A percentile compares a stretch with the other conserved stretches of the same genome.
phyloP scores from a whole-genome alignment of 176 grass and related monocot species.

The Oryza glumipatula region DNA sequence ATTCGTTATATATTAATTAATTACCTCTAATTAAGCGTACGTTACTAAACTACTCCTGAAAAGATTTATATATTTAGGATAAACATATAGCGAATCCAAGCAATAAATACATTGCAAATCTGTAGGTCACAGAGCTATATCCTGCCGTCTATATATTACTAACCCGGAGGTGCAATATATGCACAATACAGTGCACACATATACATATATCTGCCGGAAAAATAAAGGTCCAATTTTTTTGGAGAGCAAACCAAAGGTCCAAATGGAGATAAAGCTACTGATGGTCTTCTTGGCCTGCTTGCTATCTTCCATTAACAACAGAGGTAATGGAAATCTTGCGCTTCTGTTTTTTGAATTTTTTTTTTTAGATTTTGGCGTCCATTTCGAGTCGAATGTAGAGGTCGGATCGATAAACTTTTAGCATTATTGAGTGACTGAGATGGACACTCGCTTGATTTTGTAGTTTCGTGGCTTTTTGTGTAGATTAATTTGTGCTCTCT shows the following conservation, averaged over 20 bases:
- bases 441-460: too few relatives aligned
- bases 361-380: background rate
- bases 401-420: too few relatives aligned
- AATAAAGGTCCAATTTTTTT: too few relatives aligned
- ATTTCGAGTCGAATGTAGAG: too few relatives aligned
- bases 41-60: background rate
- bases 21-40: background rate
- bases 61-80: background rate
- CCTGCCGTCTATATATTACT: background rate
- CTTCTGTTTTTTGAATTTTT: background rate
- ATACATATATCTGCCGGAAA: background rate
- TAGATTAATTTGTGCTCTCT: too few relatives aligned
- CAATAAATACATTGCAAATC: background rate
- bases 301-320: background rate
- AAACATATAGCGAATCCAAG: too few relatives aligned
- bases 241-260: background rate
- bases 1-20: background rate
- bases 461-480: too few relatives aligned
- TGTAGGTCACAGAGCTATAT: background rate
- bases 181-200: background rate
- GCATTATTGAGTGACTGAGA: background rate
- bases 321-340: background rate
- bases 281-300: background rate
- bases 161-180: background rate
- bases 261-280: conserved; percentile 11